Evolutionary conservation across 805 yeast species (phyloP).

Genomic region (Yarrowia yakushimensis): DNA sequence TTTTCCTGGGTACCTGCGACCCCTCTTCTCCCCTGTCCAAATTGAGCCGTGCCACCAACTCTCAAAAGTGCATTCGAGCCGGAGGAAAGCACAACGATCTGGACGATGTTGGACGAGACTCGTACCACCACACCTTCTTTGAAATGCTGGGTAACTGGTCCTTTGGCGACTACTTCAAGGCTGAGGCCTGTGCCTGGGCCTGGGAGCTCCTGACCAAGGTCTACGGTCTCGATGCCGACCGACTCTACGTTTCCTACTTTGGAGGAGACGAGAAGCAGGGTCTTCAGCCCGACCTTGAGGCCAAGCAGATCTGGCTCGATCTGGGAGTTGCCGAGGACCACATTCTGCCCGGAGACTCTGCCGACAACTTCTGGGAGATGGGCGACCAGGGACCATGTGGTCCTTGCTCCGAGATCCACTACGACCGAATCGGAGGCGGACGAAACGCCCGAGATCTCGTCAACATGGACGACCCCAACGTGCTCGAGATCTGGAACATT

Average conservation of each 20-base stretch:
- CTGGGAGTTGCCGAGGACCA: constrained; percentile 91
- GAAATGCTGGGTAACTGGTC: constrained; percentile 99
- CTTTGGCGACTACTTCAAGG: constrained; percentile 96
- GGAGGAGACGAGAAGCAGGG: constrained; percentile 87
- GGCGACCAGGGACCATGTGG: constrained; percentile 99
- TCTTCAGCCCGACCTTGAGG: constrained; percentile 89
- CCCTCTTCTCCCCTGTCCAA: constrained; percentile 84
- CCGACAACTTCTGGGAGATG: constrained; percentile 99
- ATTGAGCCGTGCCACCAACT: constrained; percentile 86
- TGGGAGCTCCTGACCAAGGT: constrained; percentile 90
- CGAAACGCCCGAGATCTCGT: constrained; percentile 90
- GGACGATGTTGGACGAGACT: constrained; percentile 97
- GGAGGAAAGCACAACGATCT: constrained; percentile 97
- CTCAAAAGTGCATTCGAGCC: constrained; percentile 98
- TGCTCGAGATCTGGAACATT: constrained; percentile 95
- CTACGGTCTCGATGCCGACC: constrained; percentile 71
- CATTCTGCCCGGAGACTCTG: constrained; percentile 83
- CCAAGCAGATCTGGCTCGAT: constrained; percentile 77
- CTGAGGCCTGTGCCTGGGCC: constrained; percentile 82
- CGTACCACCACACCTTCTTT: constrained; percentile 97
- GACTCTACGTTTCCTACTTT: constrained; percentile 92
- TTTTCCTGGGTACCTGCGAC: constrained; percentile 94
- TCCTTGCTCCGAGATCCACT: constrained; percentile 97
- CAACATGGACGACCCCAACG: constrained; percentile 97
- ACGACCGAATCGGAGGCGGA: constrained; percentile 91